A percentile compares a stretch with the other conserved stretches of the same genome.
phyloP scores from a whole-genome alignment of 2,329 filamentous ascomycete species.

The Ascosphaera acerosa region DNA sequence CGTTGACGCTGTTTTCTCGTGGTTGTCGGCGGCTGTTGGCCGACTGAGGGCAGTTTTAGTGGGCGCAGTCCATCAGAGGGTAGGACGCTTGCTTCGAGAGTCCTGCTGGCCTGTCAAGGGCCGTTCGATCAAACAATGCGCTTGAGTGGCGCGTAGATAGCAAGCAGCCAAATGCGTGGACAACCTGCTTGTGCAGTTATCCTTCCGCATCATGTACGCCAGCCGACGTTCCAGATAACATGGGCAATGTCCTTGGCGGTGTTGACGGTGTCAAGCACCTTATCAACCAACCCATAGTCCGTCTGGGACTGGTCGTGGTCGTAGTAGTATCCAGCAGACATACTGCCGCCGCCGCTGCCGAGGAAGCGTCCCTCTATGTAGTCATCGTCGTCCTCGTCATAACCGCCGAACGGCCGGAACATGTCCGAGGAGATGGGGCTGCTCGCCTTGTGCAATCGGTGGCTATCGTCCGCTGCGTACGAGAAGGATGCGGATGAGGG shows the following conservation, averaged over 20 bases:
- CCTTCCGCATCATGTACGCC: conserved; percentile 5
- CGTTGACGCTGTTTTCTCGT: too few species aligned
- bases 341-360: background rate
- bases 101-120: too few species aligned
- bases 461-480: conserved; percentile 2
- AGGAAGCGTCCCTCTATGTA: background rate
- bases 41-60: too few species aligned
- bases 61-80: too few species aligned
- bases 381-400: conserved; percentile 3
- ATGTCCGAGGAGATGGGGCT: conserved; percentile 3
- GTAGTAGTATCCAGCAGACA: background rate
- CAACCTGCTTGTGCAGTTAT: background rate
- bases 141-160: too few species aligned
- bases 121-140: too few species aligned
- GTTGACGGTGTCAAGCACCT: conserved; percentile 7
- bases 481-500: background rate
- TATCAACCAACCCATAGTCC: conserved; percentile 5
- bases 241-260: conserved; percentile 8
- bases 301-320: conserved; percentile 1
- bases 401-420: conserved; percentile 3
- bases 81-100: too few species aligned
- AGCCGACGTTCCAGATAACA: conserved; percentile 9
- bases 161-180: background rate
- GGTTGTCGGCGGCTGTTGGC: too few species aligned
- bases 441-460: background rate